Percentiles rank a stretch among this genome's conserved stretches.
phyloP scores from a whole-genome alignment of 2,329 filamentous ascomycete genomes.

The Aureobasidium sp. region DNA sequence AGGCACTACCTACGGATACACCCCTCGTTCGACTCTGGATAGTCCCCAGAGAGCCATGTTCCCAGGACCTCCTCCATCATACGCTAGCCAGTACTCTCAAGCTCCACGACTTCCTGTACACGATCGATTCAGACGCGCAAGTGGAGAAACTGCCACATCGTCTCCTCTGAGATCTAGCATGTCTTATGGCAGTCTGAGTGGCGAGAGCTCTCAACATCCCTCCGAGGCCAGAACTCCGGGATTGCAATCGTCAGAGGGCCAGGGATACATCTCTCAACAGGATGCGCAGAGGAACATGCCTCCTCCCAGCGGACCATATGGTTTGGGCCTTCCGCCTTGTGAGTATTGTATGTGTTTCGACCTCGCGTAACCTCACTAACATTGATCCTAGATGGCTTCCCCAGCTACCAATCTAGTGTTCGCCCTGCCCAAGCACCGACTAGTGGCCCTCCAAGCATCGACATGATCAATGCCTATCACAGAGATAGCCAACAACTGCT shows the following conservation, averaged over 20 bases:
- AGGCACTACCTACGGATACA: slow-evolving; percentile 33
- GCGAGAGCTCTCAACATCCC: slow-evolving; percentile 2
- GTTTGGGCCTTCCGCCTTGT: slow-evolving; percentile 27
- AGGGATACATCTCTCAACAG: slow-evolving; percentile 7
- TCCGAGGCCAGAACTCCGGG: slow-evolving; percentile 5
- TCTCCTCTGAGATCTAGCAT: slow-evolving; percentile 40
- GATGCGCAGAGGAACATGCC: slow-evolving; percentile 17
- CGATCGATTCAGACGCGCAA: slow-evolving; percentile 33
- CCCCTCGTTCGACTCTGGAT: slow-evolving; percentile 16
- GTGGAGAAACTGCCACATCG: slow-evolving; percentile 33
- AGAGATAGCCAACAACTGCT: slow-evolving; percentile 19
- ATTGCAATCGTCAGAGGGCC: neutral
- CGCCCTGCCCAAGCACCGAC: slow-evolving; percentile 12
- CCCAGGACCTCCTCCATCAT: slow-evolving; percentile 8
- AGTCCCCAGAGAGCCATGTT: slow-evolving; percentile 16
- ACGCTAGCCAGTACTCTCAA: slow-evolving; percentile 23
- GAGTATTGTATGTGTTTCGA: slow-evolving; percentile 14
- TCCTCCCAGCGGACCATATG: slow-evolving; percentile 20
- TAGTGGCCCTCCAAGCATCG: slow-evolving; percentile 12
- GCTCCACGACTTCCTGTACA: slow-evolving; percentile 37
- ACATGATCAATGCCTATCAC: slow-evolving; percentile 17
- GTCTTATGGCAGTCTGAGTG: slow-evolving; percentile 30
- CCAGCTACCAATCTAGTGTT: slow-evolving; percentile 15
- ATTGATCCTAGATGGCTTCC: slow-evolving; percentile 1
- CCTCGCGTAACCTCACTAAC: slow-evolving; percentile 17